phyloP scores from a whole-genome alignment of 1,139 yeast species.

The Lodderomyces parapsilosis region DNA sequence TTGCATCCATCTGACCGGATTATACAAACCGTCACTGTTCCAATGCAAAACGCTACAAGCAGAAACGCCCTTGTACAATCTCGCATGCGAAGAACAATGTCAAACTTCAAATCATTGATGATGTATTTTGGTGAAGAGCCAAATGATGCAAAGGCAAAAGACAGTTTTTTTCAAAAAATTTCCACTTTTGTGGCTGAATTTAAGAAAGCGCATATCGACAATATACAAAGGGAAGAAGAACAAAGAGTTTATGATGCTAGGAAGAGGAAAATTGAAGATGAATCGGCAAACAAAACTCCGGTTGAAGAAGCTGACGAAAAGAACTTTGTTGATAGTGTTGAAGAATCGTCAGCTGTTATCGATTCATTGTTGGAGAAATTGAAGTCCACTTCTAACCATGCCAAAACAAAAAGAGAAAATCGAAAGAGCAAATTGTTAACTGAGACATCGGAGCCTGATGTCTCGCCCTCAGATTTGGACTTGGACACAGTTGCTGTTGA shows the following conservation, averaged over 20 bases:
- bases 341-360: slow-evolving; percentile 29
- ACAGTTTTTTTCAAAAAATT: slow-evolving; percentile 39
- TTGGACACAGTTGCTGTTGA: neutral
- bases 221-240: slow-evolving; percentile 48
- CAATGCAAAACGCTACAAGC: slow-evolving; percentile 61
- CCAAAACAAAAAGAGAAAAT: neutral
- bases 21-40: slow-evolving; percentile 41
- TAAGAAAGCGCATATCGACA: slow-evolving; percentile 47
- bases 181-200: slow-evolving; percentile 39
- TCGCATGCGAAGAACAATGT: slow-evolving; percentile 54
- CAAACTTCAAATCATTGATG: slow-evolving; percentile 63
- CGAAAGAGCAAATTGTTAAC: neutral
- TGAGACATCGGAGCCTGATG: neutral
- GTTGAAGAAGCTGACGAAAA: slow-evolving; percentile 15
- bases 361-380: slow-evolving; percentile 40
- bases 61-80: slow-evolving; percentile 57
- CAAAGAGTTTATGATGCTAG: slow-evolving; percentile 40
- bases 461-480: neutral
- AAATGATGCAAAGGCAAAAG: slow-evolving; percentile 47
- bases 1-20: slow-evolving; percentile 82
- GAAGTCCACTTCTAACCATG: slow-evolving; percentile 10
- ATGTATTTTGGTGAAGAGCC: slow-evolving; percentile 81
- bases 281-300: slow-evolving; percentile 12
- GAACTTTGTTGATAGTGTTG: slow-evolving; percentile 17
- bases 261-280: slow-evolving; percentile 35